Evolutionary conservation across 2,329 filamentous ascomycete species (phyloP).

Genomic region (Xylaria sp.): DNA sequence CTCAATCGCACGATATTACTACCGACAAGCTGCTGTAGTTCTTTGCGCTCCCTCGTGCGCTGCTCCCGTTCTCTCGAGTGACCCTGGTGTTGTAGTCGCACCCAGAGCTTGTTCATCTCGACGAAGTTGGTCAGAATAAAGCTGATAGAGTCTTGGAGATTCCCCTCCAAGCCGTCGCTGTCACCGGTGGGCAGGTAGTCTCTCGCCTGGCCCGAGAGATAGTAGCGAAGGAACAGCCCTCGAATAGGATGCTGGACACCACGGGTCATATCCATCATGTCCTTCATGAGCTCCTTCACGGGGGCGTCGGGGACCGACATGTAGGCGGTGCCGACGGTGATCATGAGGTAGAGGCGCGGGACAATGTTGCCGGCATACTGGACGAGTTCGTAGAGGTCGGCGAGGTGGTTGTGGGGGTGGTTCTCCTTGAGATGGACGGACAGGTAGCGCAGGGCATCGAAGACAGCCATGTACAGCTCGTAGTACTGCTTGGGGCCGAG

Average conservation of each 20-base stretch:
- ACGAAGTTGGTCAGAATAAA: conserved; percentile 99
- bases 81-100: conserved; percentile 95
- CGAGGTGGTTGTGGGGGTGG: conserved; percentile 96
- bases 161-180: conserved; percentile 92
- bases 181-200: conserved; percentile 85
- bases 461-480: conserved; percentile 99
- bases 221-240: conserved; percentile 94
- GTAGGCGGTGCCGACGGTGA: conserved; percentile 98
- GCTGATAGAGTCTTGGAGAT: conserved; percentile 96
- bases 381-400: conserved; percentile 96
- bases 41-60: conserved; percentile 92
- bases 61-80: conserved; percentile 95
- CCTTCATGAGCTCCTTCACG: conserved; percentile 99
- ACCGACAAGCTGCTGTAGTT: conserved; percentile 93
- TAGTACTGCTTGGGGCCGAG: conserved; percentile 99
- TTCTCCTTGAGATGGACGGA: conserved; percentile 97
- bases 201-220: conserved; percentile 92
- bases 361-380: conserved; percentile 99
- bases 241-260: conserved; percentile 97
- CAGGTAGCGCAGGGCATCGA: conserved; percentile 95
- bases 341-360: conserved; percentile 96
- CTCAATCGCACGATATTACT: conserved; percentile 96
- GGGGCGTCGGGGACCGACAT: conserved; percentile 98
- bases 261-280: conserved; percentile 99
- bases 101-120: conserved; percentile 99